These are phyloP conservation scores for Amorphotheca resinae DNA, from an alignment of 495 filamentous ascomycete genomes.

Conservation along the genomic window DNA sequence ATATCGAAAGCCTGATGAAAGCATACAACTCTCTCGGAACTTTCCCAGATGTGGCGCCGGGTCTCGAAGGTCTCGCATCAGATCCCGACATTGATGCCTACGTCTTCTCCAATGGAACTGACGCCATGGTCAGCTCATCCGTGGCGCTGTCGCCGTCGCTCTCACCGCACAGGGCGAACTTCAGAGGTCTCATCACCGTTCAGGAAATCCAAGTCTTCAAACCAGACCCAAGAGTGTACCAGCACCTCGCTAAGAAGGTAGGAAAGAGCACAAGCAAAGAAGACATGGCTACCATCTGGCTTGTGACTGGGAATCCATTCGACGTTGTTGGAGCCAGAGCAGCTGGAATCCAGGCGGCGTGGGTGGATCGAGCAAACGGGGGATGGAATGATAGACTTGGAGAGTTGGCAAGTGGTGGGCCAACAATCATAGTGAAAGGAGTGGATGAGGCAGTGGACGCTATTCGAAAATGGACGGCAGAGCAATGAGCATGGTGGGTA, in stretches of 20 bases:
- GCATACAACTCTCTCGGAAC: constrained; percentile 57
- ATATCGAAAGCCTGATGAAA: constrained; percentile 39
- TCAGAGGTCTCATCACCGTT: constrained; percentile 49
- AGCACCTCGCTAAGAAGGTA: constrained; percentile 40
- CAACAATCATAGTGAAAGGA: constrained; percentile 32
- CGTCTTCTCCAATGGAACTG: constrained; percentile 66
- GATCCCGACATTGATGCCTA: constrained; percentile 36
- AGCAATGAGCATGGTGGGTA: constrained; percentile 1
- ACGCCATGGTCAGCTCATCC: constrained; percentile 49
- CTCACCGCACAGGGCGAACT: constrained; percentile 29
- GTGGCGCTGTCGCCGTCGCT: constrained; percentile 44
- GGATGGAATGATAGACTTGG: constrained; percentile 41
- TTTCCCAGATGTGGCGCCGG: constrained; percentile 53
- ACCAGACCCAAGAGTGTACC: constrained; percentile 52
- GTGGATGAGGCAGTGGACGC: constrained; percentile 36
- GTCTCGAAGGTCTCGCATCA: constrained; percentile 33
- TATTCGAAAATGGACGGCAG: constrained; percentile 24
- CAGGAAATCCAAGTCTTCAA: constrained; percentile 52
- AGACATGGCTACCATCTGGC: constrained; percentile 47
- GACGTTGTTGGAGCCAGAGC: constrained; percentile 51
- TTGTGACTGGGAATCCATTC: constrained; percentile 71
- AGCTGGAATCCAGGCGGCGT: constrained; percentile 48
- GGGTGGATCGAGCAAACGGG: constrained; percentile 28
- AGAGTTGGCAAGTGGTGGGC: constrained; percentile 27
- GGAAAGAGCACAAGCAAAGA: constrained; percentile 22